Percentiles rank a stretch among this genome's conserved stretches.
These are phyloP conservation scores for Gomphus bonarii DNA, from an alignment of 1,284 basidiomycete species.

Conservation along the genomic window DNA sequence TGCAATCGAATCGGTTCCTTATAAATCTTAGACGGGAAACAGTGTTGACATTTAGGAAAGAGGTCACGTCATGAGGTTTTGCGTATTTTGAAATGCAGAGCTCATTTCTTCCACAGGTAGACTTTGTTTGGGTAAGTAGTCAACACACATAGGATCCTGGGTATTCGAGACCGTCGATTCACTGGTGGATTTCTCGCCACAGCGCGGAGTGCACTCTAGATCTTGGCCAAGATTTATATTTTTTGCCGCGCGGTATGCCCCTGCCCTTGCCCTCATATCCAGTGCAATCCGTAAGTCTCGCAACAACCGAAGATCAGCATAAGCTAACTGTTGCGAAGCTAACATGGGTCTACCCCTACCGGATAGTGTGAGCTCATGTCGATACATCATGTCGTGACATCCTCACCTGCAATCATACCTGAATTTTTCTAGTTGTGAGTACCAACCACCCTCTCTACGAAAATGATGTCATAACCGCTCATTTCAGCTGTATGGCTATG, in stretches of 20 bases:
- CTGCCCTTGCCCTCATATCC: background rate
- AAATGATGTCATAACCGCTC: background rate
- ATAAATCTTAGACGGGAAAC: background rate
- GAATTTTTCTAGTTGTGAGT: background rate
- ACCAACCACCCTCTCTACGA: background rate
- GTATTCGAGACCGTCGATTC: background rate
- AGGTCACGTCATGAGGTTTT: slow-evolving; percentile 1
- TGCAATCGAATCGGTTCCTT: background rate
- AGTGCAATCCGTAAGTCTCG: background rate
- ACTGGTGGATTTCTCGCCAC: background rate
- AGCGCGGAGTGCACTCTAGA: slow-evolving; percentile 4
- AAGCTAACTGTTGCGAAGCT: background rate
- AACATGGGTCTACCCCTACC: background rate
- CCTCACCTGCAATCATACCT: background rate
- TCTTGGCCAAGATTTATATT: slow-evolving; percentile 10
- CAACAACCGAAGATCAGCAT: background rate
- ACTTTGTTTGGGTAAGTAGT: slow-evolving; percentile 9
- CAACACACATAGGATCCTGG: background rate
- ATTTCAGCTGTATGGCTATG: background rate
- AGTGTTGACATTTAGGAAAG: slow-evolving; percentile 4
- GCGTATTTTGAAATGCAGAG: background rate
- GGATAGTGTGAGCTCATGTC: background rate
- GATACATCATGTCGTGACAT: background rate
- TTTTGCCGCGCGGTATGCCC: slow-evolving; percentile 2
- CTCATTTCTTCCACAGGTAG: background rate